Base-by-base conservation (phyloP, 257 asterid genomes). In the Ajuga chamaepitys region DNA sequence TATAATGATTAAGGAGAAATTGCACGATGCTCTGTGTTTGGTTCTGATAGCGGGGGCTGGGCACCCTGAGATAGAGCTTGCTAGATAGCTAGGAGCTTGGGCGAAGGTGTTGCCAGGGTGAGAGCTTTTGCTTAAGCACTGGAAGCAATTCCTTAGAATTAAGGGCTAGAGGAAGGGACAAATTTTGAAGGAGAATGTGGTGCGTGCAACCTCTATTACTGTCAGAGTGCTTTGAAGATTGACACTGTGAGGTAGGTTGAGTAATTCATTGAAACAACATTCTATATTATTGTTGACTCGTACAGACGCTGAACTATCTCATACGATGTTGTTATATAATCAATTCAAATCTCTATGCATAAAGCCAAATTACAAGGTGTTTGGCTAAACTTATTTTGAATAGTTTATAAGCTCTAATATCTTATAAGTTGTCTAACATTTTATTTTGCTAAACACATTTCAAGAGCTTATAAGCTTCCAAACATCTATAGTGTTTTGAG, bases 131-230 rank as follows among this genome's bases (percentile, higher is more conserved):
- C 99, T 21, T 97, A 94, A 79, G 95, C 95, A 22, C 85, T 94
- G 7, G 99, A 94, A 82, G 99, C 90, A 28, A 79, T 94, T 62
- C 99, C 99, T 1, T 94, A 30, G 99, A 94, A 62, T 75, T 94
- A 74, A 90, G 99, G 88, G 90, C 90, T 47, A 94, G 89, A 88
- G 99, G 96, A 90, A 94, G 82, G 99, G 99, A 20, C 96, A 94
- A 66, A 94, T 94, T 30, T 75, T 88, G 89, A 98, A 90, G 81
- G 99, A 90, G 81, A 94, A 94, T 68, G 99, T 94, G 22, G 94
- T 94, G n/a, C n/a, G n/a, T n/a, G 77, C 99, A 94, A 82, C 99
- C 99, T 5, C 78, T 94, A 66, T 78, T 94, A 69, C 98, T 94
- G 81, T 77, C 95, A 0, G 98, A 94, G 73, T 94, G 99, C 90